Percentiles rank a stretch among this genome's conserved stretches.
Evolutionary conservation across 371 early-diverging fungal species (phyloP).

Genomic region (Mortierella sp.): DNA sequence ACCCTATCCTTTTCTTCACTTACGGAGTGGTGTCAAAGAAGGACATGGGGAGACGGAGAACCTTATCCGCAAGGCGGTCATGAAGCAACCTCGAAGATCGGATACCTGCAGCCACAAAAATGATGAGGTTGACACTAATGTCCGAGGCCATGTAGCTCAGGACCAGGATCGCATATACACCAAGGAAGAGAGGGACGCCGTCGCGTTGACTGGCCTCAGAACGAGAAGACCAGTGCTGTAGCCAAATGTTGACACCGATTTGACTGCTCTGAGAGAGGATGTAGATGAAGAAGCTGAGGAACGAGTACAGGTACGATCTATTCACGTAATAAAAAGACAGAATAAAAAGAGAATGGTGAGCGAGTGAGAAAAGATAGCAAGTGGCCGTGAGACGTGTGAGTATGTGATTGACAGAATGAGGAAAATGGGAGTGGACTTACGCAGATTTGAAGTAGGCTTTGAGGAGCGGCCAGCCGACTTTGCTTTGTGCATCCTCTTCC

Average conservation of each 20-base stretch:
- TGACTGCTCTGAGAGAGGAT: conserved; percentile 26
- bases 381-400: not conserved
- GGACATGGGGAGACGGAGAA: conserved; percentile 39
- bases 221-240: conserved; percentile 28
- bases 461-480: conserved; percentile 80
- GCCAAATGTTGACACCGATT: conserved; percentile 35
- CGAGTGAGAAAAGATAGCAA: not conserved
- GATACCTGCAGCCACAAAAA: conserved; percentile 19
- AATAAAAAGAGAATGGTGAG: not conserved
- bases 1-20: conserved; percentile 5
- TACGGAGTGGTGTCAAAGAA: conserved; percentile 55
- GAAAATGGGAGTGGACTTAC: conserved; percentile 10
- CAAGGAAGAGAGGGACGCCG: conserved; percentile 17
- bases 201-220: conserved; percentile 5
- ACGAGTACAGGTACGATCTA: conserved; percentile 15
- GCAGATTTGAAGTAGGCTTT: conserved; percentile 70
- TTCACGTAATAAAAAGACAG: not conserved
- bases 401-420: not conserved
- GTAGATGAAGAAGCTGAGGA: conserved; percentile 20
- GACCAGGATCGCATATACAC: conserved; percentile 32
- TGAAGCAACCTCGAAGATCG: conserved; percentile 31
- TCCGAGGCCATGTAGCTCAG: conserved; percentile 20
- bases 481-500: conserved; percentile 67
- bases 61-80: conserved; percentile 17
- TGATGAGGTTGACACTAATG: conserved; percentile 20